These are phyloP conservation scores for Populus deltoides DNA, from an alignment of 345 rosid genomes.

Conservation along the genomic window DNA sequence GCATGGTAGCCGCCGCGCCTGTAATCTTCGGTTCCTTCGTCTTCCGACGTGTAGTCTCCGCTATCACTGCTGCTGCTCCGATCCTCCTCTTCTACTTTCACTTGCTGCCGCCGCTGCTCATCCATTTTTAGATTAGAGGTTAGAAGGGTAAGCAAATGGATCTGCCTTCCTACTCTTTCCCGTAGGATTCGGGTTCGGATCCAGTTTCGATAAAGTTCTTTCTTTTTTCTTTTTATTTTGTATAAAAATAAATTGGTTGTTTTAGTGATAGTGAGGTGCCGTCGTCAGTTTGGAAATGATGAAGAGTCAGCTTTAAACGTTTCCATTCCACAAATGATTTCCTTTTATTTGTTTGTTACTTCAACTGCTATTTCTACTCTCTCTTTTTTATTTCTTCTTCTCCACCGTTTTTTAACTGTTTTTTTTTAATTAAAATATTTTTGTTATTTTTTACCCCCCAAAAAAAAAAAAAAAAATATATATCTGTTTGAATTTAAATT, in stretches of 20 bases:
- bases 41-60: constrained; percentile 63
- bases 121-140: constrained; percentile 20
- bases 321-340: neutral
- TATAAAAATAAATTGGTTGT: neutral
- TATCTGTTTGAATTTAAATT: no score
- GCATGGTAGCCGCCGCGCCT: constrained; percentile 72
- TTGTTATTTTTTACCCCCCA: no score
- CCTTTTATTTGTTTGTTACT: neutral
- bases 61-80: constrained; percentile 37
- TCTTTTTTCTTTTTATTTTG: neutral
- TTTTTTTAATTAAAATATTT: no score
- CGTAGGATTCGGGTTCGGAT: no score
- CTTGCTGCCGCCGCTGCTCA: constrained; percentile 22
- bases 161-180: no score
- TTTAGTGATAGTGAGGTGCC: neutral
- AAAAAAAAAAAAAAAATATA: no score
- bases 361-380: no score
- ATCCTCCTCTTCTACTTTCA: constrained; percentile 29
- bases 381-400: no score
- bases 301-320: neutral
- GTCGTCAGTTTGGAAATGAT: neutral
- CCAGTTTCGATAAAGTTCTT: no score
- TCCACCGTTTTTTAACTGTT: no score
- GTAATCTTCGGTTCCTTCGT: constrained; percentile 73
- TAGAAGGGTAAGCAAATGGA: no score